Conservation (phyloP, 805 yeast genomes). For the Clavispora asparagi region DNA sequence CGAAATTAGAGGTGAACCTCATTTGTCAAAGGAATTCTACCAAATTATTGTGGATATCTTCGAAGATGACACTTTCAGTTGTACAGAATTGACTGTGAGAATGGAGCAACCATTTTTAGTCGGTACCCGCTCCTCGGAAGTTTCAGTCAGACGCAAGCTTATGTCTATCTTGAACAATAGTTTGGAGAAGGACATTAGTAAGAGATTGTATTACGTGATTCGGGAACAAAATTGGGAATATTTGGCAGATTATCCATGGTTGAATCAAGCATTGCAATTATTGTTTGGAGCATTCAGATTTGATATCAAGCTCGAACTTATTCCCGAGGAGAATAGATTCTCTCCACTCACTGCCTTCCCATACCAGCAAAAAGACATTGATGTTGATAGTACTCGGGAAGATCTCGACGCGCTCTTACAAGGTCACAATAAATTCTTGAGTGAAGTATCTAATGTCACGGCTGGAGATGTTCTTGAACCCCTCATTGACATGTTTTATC, state of each 20-base stretch:
- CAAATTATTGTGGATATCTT: conserved; percentile 84
- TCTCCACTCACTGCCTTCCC: conserved; percentile 47
- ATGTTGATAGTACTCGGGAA: conserved; percentile 20
- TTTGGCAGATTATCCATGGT: conserved; percentile 89
- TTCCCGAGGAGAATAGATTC: conserved; percentile 45
- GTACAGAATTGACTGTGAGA: conserved; percentile 86
- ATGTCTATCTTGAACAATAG: conserved; percentile 77
- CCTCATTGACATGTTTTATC: conserved; percentile 73
- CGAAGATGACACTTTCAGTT: conserved; percentile 67
- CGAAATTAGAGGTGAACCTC: conserved; percentile 81
- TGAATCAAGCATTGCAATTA: conserved; percentile 86
- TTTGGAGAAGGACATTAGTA: conserved; percentile 70
- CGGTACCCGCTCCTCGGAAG: conserved; percentile 83
- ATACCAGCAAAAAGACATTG: conserved; percentile 12
- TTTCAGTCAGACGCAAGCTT: conserved; percentile 64
- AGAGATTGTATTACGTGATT: conserved; percentile 80
- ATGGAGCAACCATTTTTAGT: conserved; percentile 96
- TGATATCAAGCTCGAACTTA: conserved; percentile 42
- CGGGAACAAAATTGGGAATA: conserved; percentile 97
- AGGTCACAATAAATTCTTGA: conserved; percentile 27
- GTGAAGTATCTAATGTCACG: conserved; percentile 25
- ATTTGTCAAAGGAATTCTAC: conserved; percentile 72
- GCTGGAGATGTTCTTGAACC: conserved; percentile 66
- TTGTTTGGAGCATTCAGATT: conserved; percentile 71
- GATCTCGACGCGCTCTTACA: conserved; percentile 18